Evolutionary conservation across 139 green algal genomes (phyloP).

Genomic region (Chlorella sp.): DNA sequence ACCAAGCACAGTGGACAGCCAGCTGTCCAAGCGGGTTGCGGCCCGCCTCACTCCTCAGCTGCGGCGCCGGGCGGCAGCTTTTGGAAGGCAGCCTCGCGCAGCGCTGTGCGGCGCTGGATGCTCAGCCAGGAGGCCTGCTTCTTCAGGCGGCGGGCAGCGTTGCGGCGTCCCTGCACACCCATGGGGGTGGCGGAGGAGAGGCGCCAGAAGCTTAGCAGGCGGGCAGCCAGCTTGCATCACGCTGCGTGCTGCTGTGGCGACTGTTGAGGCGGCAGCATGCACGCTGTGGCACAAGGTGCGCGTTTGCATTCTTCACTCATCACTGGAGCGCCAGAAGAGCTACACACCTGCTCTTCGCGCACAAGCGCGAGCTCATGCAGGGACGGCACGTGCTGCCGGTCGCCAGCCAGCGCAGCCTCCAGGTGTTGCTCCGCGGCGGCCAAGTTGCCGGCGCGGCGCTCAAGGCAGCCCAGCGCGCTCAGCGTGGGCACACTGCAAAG

Average conservation of each 20-base stretch:
- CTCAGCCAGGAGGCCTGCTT: no score
- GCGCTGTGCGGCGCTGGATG: no score
- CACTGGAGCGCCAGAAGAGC: no score
- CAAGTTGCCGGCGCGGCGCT: conserved; percentile 48
- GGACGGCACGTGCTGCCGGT: conserved; percentile 41
- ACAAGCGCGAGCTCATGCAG: conserved; percentile 55
- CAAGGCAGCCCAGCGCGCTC: conserved; percentile 43
- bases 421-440: conserved; percentile 40
- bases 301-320: no score
- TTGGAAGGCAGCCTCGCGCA: background rate
- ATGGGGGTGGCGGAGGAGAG: no score
- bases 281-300: no score
- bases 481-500: conserved; percentile 21
- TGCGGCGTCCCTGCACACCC: background rate
- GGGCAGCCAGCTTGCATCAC: no score
- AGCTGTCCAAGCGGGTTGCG: no score
- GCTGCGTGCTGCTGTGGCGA: no score
- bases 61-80: background rate
- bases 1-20: no score
- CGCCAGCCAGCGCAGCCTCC: conserved; percentile 42
- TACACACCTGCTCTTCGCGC: conserved; percentile 20
- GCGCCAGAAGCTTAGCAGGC: no score
- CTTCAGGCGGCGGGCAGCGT: background rate
- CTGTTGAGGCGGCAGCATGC: no score
- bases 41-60: background rate